phyloP scores from a whole-genome alignment of 495 filamentous ascomycete species.

The Penicillium samsonianum region DNA sequence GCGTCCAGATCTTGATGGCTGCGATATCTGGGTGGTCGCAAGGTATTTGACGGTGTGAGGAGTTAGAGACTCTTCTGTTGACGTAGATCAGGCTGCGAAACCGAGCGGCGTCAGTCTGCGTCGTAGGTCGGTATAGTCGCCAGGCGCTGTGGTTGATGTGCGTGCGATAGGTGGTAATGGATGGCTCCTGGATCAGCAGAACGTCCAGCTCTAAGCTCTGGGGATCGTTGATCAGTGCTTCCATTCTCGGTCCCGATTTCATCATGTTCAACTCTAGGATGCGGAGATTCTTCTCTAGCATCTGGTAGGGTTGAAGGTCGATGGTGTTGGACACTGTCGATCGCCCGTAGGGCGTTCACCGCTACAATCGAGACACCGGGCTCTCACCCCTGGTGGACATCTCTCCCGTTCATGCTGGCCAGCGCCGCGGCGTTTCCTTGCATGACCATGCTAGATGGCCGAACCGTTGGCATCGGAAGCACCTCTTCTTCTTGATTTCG shows the following conservation, averaged over 20 bases:
- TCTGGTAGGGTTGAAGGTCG: conserved; percentile 12
- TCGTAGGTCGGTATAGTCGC: conserved; percentile 28
- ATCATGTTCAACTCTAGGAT: conserved; percentile 34
- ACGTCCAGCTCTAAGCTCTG: conserved; percentile 29
- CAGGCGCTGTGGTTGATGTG: conserved; percentile 33
- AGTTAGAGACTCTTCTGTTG: conserved; percentile 23
- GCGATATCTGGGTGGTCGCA: conserved; percentile 27
- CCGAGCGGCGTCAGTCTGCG: conserved; percentile 5
- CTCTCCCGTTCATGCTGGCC: conserved; percentile 22
- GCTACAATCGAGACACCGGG: conserved; percentile 25
- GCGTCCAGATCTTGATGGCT: conserved; percentile 25
- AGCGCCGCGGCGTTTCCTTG: conserved; percentile 24
- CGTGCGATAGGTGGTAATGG: conserved; percentile 24
- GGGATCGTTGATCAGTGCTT: conserved; percentile 34
- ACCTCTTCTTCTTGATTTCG: conserved; percentile 28
- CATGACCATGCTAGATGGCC: conserved; percentile 35
- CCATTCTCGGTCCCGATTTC: conserved; percentile 29
- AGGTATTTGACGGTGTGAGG: conserved; percentile 22
- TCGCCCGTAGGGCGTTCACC: conserved; percentile 26
- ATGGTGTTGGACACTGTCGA: conserved; percentile 15
- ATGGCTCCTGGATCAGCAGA: conserved; percentile 30
- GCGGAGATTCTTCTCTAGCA: conserved; percentile 24
- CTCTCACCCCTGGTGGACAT: conserved; percentile 23
- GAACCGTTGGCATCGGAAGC: conserved; percentile 29
- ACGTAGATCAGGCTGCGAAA: conserved; percentile 31